phyloP scores from a whole-genome alignment of 257 asterid genomes.

The Ehretia macrophylla region DNA sequence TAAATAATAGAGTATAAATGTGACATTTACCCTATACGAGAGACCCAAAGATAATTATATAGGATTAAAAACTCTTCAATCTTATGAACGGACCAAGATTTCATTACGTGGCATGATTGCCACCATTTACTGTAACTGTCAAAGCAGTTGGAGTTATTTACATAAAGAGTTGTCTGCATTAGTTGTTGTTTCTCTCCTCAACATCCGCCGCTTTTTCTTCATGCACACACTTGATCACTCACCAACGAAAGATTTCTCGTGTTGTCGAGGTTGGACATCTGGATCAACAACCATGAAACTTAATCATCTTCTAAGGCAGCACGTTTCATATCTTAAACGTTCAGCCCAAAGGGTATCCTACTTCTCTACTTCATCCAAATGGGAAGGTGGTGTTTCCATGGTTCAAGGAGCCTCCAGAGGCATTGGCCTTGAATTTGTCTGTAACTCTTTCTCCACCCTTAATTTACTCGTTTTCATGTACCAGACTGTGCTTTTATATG shows the following conservation, averaged over 20 bases:
- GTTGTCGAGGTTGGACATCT: background rate
- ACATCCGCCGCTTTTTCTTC: no score
- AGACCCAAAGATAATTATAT: no score
- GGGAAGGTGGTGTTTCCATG: conserved; percentile 76
- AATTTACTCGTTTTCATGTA: background rate
- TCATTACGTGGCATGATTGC: background rate
- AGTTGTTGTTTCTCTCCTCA: no score
- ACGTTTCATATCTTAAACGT: conserved; percentile 24
- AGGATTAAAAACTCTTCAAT: no score
- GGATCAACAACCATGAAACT: conserved; percentile 34
- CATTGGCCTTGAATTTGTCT: conserved; percentile 91
- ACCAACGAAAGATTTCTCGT: background rate
- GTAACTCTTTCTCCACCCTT: conserved; percentile 13
- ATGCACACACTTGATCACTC: background rate
- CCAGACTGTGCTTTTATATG: background rate
- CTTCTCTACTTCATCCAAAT: conserved; percentile 25
- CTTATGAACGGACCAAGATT: no score
- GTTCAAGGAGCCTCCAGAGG: conserved; percentile 99
- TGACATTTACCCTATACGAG: no score
- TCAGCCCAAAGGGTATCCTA: conserved; percentile 21
- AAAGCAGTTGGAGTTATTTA: background rate
- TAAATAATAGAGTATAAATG: no score
- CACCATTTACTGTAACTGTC: background rate
- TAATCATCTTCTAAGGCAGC: conserved; percentile 28
- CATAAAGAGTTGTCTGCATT: no score